Evolutionary conservation across 2,329 filamentous ascomycete species (phyloP), one percentile per base, ranked within the genome.

Genomic region (Alternaria infectoria): DNA sequence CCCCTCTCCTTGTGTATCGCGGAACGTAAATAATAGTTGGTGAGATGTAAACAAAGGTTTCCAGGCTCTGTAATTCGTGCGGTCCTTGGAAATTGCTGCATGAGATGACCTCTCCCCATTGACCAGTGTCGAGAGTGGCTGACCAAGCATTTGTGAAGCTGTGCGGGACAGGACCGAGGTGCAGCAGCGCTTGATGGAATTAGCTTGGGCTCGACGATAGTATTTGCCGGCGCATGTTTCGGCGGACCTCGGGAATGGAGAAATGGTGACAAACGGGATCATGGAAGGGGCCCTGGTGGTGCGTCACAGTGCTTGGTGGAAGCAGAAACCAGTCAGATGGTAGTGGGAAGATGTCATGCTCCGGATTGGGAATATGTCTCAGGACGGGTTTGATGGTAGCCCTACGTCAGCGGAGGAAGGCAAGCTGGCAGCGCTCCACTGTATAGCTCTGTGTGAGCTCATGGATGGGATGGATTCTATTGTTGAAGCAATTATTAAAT

Each of bases 221-320:
- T 25, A 58, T 49, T 32, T 44, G 32, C 51, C 25, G 45, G 59
- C 45, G 44, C 44, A 49, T 12, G 13, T 51, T 57, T 45, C 40
- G 59, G 46, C 54, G 49, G 40, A 43, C 36, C 54, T 40, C 47
- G 30, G 36, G 47, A 40, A 17, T 40, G 32, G 26, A 45, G 17
- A 46, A 15, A 10, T 45, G 54, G 59, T 51, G 52, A 43, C 47
- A 43, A 52, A 52, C 46, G 28, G 46, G 19, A 40, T 47, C 36
- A 46, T 45, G 40, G 19, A 25, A 25, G 17, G 45, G 7, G 55
- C 8, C 46, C 45, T 54, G 21, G 5, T 44, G 30, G 23, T 12
- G 51, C 59, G 59, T 62, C 59, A 62, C 59, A 40, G 55, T 62
- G 54, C 59, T 61, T 54, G 46, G 21, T 30, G 13, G 6, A 3